These are phyloP conservation scores for Colletotrichum musicola DNA, from an alignment of 2,329 filamentous ascomycete species.

Conservation along the genomic window DNA sequence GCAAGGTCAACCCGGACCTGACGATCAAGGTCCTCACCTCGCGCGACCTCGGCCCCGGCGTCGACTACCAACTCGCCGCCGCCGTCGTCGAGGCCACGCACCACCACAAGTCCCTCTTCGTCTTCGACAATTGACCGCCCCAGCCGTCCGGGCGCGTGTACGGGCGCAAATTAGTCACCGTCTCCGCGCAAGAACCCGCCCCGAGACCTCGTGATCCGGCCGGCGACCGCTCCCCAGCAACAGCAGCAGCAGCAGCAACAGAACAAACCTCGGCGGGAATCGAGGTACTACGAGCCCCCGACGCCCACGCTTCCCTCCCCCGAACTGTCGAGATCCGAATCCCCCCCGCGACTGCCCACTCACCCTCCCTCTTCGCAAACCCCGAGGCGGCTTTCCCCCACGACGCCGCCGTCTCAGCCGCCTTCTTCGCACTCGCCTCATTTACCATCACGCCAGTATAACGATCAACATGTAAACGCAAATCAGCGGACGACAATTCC, in stretches of 20 bases:
- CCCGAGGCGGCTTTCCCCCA: background rate
- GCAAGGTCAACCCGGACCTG: slow-evolving; percentile 82
- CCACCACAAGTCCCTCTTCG: slow-evolving; percentile 82
- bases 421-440: background rate
- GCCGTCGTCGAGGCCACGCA: slow-evolving; percentile 90
- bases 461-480: background rate
- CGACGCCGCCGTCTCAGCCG: background rate
- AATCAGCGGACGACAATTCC: background rate
- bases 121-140: slow-evolving; percentile 64
- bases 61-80: slow-evolving; percentile 82
- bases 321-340: background rate
- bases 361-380: slow-evolving; percentile 12
- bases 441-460: background rate
- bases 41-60: slow-evolving; percentile 75
- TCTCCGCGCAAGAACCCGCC: slow-evolving; percentile 42
- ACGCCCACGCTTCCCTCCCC: slow-evolving; percentile 1
- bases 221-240: slow-evolving; percentile 36
- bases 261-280: background rate
- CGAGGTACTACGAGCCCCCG: slow-evolving; percentile 3
- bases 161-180: slow-evolving; percentile 45
- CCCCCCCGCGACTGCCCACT: background rate
- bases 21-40: slow-evolving; percentile 78
- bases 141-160: slow-evolving; percentile 41
- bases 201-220: slow-evolving; percentile 57
- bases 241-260: slow-evolving; percentile 10